A percentile compares a stretch with the other conserved stretches of the same genome.
These are phyloP conservation scores for Phytomonas sp. DNA, from an alignment of 208 protist genomes.

Conservation along the genomic window DNA sequence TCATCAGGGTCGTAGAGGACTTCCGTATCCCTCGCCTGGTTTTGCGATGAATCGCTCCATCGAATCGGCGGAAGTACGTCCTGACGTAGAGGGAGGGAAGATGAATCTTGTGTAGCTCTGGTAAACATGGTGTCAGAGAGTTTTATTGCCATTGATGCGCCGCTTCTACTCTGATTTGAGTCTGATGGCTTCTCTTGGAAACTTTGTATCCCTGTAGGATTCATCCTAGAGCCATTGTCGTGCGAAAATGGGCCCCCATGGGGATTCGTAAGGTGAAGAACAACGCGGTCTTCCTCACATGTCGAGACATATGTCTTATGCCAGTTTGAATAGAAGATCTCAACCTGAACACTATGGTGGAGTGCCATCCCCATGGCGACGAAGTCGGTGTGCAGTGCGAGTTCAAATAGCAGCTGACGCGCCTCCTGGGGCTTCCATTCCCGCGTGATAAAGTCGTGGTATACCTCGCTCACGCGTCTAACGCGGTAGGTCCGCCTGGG, in stretches of 20 bases:
- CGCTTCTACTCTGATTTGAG: neutral
- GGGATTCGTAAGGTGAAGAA: slow-evolving; percentile 16
- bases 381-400: slow-evolving; percentile 30
- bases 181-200: neutral
- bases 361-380: slow-evolving; percentile 19
- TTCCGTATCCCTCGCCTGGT: slow-evolving; percentile 1
- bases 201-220: neutral
- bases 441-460: slow-evolving; percentile 34
- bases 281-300: slow-evolving; percentile 18
- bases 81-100: neutral
- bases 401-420: slow-evolving; percentile 53
- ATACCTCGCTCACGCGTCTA: slow-evolving; percentile 42
- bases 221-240: neutral
- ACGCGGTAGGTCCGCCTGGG: slow-evolving; percentile 49
- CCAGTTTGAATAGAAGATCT: slow-evolving; percentile 77
- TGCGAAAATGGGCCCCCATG: slow-evolving; percentile 5
- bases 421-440: slow-evolving; percentile 65
- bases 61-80: neutral
- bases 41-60: neutral
- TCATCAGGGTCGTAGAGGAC: slow-evolving; percentile 36
- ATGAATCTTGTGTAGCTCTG: neutral
- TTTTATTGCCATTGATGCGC: neutral
- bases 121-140: neutral
- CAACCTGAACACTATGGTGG: slow-evolving; percentile 53
- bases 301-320: slow-evolving; percentile 23